Conservation (phyloP, 768 basidiomycete species). For the Xanthoconium purpureum region DNA sequence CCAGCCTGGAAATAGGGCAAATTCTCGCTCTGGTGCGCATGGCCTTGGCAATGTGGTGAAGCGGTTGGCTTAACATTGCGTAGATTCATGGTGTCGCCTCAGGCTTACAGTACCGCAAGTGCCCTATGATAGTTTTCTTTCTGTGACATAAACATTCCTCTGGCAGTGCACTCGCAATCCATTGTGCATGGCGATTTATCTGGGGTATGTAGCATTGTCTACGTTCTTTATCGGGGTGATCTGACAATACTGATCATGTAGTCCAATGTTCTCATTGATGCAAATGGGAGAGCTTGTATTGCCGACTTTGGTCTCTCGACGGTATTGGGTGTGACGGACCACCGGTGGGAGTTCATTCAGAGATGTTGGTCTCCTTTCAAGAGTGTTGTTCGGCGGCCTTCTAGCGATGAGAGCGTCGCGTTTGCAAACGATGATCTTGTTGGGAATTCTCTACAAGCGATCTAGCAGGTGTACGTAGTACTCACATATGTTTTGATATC, state of each 20-base stretch:
- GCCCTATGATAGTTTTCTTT: background rate
- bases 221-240: too few relatives aligned
- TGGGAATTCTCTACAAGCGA: background rate
- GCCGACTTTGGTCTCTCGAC: background rate
- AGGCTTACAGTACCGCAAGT: background rate
- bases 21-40: background rate
- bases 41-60: background rate
- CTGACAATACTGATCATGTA: background rate
- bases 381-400: background rate
- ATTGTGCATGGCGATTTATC: background rate
- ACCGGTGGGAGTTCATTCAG: conserved; percentile 4
- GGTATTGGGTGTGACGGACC: background rate
- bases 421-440: conserved; percentile 1
- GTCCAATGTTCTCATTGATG: background rate
- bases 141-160: background rate
- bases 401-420: conserved; percentile 1
- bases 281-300: background rate
- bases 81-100: background rate
- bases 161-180: background rate
- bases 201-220: background rate
- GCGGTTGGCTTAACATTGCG: background rate
- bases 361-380: conserved; percentile 3
- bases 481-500: background rate
- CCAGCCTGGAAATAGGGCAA: background rate
- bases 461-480: background rate